A percentile compares a stretch with the other conserved stretches of the same genome.
phyloP scores from a whole-genome alignment of 2,329 filamentous ascomycete species.

The Penicillium sp. region DNA sequence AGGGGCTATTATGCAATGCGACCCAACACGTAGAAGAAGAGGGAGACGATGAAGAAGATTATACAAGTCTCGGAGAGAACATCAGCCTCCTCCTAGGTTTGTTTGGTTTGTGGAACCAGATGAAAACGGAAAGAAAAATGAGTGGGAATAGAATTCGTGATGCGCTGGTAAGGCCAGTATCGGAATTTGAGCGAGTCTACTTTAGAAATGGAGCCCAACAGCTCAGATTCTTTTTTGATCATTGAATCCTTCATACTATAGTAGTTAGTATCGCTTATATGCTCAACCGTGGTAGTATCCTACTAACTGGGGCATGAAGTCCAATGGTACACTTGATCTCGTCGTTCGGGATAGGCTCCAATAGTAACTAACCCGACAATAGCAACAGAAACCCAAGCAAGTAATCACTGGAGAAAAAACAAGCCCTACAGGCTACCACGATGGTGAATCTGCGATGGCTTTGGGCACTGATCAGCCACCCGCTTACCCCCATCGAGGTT shows the following conservation, averaged over 20 bases:
- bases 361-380: background rate
- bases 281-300: background rate
- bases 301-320: too few species aligned
- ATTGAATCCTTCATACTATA: too few species aligned
- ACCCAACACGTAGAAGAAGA: background rate
- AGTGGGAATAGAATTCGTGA: background rate
- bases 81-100: background rate
- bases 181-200: background rate
- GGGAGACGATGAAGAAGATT: background rate
- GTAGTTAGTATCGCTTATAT: background rate
- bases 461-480: slow-evolving; percentile 3
- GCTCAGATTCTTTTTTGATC: background rate
- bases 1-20: background rate
- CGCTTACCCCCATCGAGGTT: background rate
- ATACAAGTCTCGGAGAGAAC: background rate
- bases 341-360: background rate
- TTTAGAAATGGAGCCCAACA: background rate
- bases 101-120: background rate
- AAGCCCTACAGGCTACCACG: background rate
- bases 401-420: background rate
- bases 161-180: background rate
- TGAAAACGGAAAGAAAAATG: background rate
- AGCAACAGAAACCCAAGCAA: background rate
- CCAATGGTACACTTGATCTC: too few species aligned
- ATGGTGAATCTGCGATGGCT: background rate